A percentile compares a stretch with the other conserved stretches of the same genome.
Evolutionary conservation across 148 eudicot species (phyloP).

Genomic region (Rhododendron ovatum): DNA sequence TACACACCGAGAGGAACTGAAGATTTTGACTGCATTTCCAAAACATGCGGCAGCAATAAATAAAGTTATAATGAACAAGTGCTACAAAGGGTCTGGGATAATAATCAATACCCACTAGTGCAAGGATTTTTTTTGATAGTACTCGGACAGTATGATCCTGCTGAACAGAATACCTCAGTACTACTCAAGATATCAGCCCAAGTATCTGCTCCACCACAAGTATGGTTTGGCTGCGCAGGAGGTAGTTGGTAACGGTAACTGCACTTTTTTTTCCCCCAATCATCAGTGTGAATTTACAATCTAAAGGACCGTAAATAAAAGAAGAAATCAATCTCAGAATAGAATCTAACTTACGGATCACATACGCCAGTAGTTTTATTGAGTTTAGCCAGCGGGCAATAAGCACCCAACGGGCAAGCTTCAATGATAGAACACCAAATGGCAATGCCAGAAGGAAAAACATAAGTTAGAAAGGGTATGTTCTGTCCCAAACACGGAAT

Average conservation of each 20-base stretch:
- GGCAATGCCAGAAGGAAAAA: background rate
- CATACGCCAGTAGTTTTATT: slow-evolving; percentile 57
- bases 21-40: background rate
- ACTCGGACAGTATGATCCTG: slow-evolving; percentile 83
- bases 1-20: background rate
- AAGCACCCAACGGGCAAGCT: slow-evolving; percentile 93
- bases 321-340: background rate
- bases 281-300: slow-evolving; percentile 1
- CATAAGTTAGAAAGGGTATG: slow-evolving; percentile 1
- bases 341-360: slow-evolving; percentile 75
- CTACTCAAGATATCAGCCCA: slow-evolving; percentile 69
- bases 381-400: slow-evolving; percentile 67
- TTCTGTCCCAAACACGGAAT: background rate
- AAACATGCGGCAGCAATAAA: background rate
- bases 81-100: slow-evolving; percentile 25
- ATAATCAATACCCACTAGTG: slow-evolving; percentile 65
- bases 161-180: slow-evolving; percentile 75
- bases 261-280: slow-evolving; percentile 10
- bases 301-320: background rate
- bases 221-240: slow-evolving; percentile 59
- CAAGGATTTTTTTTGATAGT: slow-evolving; percentile 48
- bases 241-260: slow-evolving; percentile 76
- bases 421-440: slow-evolving; percentile 22
- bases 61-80: background rate
- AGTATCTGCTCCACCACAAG: slow-evolving; percentile 83